Evolutionary conservation across 768 basidiomycete genomes (phyloP).

Genomic region (Boletellus sp.): DNA sequence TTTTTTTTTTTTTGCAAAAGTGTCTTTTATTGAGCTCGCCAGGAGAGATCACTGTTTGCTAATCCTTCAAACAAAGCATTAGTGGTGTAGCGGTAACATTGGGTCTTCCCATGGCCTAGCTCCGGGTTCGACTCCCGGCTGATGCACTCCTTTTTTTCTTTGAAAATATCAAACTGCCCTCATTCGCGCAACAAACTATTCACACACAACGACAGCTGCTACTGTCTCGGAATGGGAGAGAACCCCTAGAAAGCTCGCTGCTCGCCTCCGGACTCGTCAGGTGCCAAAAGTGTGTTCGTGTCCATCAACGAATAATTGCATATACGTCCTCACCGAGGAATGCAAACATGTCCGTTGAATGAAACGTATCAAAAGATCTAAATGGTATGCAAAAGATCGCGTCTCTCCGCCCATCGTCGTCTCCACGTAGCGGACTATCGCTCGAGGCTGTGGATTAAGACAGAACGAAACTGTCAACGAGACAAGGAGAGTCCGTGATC

Average conservation of each 20-base stretch:
- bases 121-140: conserved; percentile 59
- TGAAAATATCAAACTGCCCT: no score
- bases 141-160: conserved; percentile 32
- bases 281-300: no score
- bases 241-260: no score
- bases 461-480: background rate
- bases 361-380: conserved; percentile 12
- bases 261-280: no score
- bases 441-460: background rate
- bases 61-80: no score
- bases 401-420: conserved; percentile 2
- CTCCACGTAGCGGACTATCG: background rate
- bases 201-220: no score
- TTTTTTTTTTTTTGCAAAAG: no score
- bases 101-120: conserved; percentile 78
- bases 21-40: no score
- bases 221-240: no score
- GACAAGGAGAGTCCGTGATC: conserved; percentile 2
- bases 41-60: no score
- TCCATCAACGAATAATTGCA: background rate
- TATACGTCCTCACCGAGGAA: conserved; percentile 4
- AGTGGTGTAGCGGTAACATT: conserved; percentile 85
- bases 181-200: no score
- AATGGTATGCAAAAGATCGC: conserved; percentile 1
- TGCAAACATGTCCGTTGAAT: conserved; percentile 12